These are phyloP conservation scores for Theileria sp. DNA, from an alignment of 169 alveolate species.

Conservation along the genomic window DNA sequence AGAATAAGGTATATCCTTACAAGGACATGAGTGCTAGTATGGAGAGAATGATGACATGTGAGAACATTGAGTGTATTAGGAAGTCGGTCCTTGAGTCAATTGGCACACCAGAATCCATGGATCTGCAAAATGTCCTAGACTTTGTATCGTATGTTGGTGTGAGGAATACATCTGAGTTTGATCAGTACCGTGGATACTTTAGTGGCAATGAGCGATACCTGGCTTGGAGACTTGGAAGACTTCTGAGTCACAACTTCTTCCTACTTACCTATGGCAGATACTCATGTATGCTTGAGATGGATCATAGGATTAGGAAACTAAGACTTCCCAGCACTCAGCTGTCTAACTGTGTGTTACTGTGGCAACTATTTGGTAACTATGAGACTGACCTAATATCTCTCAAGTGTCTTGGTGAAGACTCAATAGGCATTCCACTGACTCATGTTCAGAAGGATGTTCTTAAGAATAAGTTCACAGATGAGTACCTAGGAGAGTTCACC, in stretches of 20 bases:
- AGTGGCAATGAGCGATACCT: no score
- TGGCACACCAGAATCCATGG: slow-evolving; percentile 7
- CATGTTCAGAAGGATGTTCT: neutral
- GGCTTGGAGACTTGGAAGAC: no score
- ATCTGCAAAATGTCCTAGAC: neutral
- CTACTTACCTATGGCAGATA: no score
- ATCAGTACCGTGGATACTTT: no score
- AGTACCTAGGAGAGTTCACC: neutral
- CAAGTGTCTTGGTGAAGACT: neutral
- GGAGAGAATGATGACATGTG: neutral
- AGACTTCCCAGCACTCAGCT: neutral
- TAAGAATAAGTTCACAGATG: neutral
- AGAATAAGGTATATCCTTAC: neutral
- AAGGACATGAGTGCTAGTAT: neutral
- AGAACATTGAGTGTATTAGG: neutral
- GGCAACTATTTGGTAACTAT: neutral
- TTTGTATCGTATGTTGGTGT: no score
- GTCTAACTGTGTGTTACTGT: neutral
- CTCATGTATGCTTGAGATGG: neutral
- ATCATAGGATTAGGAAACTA: neutral
- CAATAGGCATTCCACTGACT: neutral
- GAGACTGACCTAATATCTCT: neutral
- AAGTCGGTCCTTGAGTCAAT: neutral
- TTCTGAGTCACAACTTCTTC: no score
- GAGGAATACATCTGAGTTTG: no score